Evolutionary conservation across 2,329 filamentous ascomycete genomes (phyloP).

Genomic region (Penicillium oxalicum): DNA sequence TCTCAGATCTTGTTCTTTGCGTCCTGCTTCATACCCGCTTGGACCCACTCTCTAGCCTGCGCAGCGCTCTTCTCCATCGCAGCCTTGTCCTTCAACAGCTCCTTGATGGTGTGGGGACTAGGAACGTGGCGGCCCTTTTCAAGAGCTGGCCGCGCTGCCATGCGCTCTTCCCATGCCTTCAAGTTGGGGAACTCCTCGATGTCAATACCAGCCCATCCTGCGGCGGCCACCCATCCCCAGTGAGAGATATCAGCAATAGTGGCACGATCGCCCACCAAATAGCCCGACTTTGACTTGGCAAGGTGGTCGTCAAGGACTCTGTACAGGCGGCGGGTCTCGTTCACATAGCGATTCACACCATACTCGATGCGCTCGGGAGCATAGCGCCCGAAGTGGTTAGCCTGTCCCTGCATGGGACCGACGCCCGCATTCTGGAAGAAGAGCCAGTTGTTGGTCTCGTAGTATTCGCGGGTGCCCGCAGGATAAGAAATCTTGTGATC

Average conservation of each 20-base stretch:
- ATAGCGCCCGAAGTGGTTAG: constrained; percentile 78
- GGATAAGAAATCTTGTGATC: constrained; percentile 81
- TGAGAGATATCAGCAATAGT: constrained; percentile 66
- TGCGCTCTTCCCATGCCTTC: constrained; percentile 68
- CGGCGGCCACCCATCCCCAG: constrained; percentile 68
- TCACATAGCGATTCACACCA: constrained; percentile 73
- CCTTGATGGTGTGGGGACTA: constrained; percentile 54
- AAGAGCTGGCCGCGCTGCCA: constrained; percentile 63
- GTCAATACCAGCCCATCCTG: constrained; percentile 58
- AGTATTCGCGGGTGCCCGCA: constrained; percentile 63
- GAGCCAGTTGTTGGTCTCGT: constrained; percentile 73
- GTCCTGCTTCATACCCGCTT: constrained; percentile 63
- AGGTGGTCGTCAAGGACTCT: constrained; percentile 69
- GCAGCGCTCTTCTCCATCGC: constrained; percentile 54
- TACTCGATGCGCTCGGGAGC: constrained; percentile 78
- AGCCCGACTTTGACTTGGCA: constrained; percentile 43
- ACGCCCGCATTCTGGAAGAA: constrained; percentile 75
- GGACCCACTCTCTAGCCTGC: constrained; percentile 57
- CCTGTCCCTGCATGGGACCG: constrained; percentile 77
- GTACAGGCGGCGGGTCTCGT: constrained; percentile 79
- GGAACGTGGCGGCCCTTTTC: constrained; percentile 73
- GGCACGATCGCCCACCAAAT: constrained; percentile 46
- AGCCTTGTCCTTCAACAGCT: constrained; percentile 52
- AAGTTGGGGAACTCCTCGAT: constrained; percentile 70
- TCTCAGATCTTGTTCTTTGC: constrained; percentile 42